These are phyloP conservation scores for Arthroderma sp. DNA, from an alignment of 2,329 filamentous ascomycete genomes.

Conservation along the genomic window DNA sequence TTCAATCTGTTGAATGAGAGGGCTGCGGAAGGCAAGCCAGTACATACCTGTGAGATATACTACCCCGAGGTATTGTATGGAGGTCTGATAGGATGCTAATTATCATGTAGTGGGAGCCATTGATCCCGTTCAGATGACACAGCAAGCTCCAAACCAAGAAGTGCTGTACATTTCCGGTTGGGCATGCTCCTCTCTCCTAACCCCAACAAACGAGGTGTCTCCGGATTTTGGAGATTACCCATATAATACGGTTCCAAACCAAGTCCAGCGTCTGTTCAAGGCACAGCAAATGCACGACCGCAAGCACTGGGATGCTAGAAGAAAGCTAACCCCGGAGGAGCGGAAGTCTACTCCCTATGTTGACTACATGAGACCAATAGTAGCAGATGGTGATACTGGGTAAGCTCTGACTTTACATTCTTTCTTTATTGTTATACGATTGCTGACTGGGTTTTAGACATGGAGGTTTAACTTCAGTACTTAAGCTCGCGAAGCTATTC, in stretches of 20 bases:
- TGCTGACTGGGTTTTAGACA: constrained; percentile 41
- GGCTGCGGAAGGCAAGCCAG: constrained; percentile 64
- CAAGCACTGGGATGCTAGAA: constrained; percentile 78
- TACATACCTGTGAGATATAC: constrained; percentile 68
- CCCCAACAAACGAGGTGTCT: constrained; percentile 90
- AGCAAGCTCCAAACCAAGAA: constrained; percentile 91
- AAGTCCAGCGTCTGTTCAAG: constrained; percentile 91
- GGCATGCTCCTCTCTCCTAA: constrained; percentile 90
- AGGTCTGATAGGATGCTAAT: constrained; percentile 3
- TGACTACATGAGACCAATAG: constrained; percentile 87
- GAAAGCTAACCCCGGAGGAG: constrained; percentile 62
- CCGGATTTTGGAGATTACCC: constrained; percentile 98
- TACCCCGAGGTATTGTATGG: not conserved
- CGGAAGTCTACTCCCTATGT: constrained; percentile 65
- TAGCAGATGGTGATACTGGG: constrained; percentile 91
- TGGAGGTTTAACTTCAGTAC: constrained; percentile 78
- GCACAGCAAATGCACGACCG: constrained; percentile 94
- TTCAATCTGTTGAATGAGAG: constrained; percentile 78
- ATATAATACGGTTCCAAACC: constrained; percentile 97
- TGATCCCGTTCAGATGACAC: constrained; percentile 98
- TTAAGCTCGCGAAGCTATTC: constrained; percentile 95
- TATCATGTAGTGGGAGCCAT: constrained; percentile 75
- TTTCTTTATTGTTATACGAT: not conserved
- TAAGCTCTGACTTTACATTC: constrained; percentile 16
- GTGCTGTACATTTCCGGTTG: constrained; percentile 93